Conservation (phyloP, 768 basidiomycete species). For the Termitomyces sp. region DNA sequence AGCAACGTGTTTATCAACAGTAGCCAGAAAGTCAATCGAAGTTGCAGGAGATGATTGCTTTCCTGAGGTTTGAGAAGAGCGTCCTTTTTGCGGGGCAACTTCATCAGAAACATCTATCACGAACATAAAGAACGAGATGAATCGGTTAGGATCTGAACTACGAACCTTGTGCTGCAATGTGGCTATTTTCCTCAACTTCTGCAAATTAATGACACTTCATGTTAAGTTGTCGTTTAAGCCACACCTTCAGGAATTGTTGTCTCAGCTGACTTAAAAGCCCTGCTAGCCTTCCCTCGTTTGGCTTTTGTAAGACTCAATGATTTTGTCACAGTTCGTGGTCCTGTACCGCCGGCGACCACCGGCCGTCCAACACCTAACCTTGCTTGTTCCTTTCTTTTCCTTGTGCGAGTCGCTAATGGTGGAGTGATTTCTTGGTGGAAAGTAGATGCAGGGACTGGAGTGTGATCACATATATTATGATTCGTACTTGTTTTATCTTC, state of each 20-base stretch:
- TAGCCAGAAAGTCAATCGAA: conserved; percentile 16
- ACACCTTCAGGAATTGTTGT: conserved; percentile 48
- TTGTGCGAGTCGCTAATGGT: conserved; percentile 36
- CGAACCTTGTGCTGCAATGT: conserved; percentile 3
- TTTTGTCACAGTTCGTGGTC: conserved; percentile 62
- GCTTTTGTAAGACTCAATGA: conserved; percentile 45
- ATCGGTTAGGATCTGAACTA: background rate
- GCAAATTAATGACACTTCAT: background rate
- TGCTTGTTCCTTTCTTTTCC: conserved; percentile 72
- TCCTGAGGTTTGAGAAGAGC: background rate
- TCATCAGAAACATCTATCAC: background rate
- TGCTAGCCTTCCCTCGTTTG: conserved; percentile 47
- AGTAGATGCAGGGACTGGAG: conserved; percentile 12
- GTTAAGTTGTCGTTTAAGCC: background rate
- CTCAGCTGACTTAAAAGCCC: conserved; percentile 44
- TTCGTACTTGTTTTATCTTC: conserved; percentile 21
- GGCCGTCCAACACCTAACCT: conserved; percentile 72
- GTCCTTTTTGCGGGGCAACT: background rate
- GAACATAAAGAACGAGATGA: background rate
- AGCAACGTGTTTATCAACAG: conserved; percentile 25
- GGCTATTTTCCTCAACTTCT: conserved; percentile 16
- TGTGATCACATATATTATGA: conserved; percentile 12
- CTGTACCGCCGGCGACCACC: conserved; percentile 56
- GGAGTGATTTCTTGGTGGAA: conserved; percentile 22
- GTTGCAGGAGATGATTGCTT: conserved; percentile 3